These are phyloP conservation scores for Leishmania arabica DNA, from an alignment of 208 protist species.

Conservation along the genomic window DNA sequence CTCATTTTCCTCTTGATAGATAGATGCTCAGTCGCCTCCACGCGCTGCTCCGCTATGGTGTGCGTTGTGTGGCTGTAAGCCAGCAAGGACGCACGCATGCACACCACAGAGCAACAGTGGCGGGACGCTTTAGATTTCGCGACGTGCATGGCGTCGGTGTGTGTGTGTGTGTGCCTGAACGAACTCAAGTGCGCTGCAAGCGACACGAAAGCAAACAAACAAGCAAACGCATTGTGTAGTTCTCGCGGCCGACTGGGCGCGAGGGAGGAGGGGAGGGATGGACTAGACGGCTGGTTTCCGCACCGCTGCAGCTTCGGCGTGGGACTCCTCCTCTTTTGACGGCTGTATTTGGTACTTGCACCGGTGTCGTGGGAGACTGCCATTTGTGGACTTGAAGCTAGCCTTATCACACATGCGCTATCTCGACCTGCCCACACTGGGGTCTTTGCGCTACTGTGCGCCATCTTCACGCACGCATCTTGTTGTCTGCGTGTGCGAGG, in stretches of 20 bases:
- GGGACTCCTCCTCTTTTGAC: not conserved
- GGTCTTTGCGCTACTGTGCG: not conserved
- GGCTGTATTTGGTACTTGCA: not conserved
- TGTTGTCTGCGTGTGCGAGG: slow-evolving; percentile 2
- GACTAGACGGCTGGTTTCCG: not conserved
- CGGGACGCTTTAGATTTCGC: not conserved
- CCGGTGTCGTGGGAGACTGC: not conserved
- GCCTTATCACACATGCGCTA: not conserved
- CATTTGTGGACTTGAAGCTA: not conserved
- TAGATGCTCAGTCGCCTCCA: not conserved
- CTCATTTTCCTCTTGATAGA: not conserved
- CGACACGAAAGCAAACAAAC: not conserved
- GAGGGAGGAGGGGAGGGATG: not conserved
- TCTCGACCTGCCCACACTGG: not conserved
- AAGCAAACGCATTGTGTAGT: not conserved
- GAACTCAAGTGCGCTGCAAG: not conserved
- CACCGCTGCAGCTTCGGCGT: not conserved
- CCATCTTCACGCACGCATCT: not conserved
- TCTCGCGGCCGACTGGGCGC: not conserved
- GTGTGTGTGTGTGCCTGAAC: not conserved
- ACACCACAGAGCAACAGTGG: not conserved
- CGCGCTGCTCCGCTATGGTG: not conserved
- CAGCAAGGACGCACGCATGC: not conserved
- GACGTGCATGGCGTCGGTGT: not conserved
- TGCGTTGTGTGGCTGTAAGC: not conserved